Base-by-base conservation (phyloP, 306 rosid genomes). In the Quercus alba region DNA sequence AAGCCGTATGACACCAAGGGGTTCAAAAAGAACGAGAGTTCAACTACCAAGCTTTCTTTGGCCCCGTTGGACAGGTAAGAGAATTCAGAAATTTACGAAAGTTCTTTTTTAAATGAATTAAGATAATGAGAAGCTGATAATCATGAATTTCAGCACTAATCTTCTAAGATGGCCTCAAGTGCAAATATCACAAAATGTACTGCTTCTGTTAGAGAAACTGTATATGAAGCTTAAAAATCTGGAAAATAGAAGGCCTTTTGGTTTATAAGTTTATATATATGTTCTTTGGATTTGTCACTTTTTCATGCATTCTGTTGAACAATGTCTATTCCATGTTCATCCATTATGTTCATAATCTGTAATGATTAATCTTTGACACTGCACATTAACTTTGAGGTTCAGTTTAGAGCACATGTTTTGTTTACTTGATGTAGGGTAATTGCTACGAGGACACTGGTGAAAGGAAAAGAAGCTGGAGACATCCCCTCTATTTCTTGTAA, bases 1-100 rank as follows among this genome's bases (percentile, higher is more conserved):
- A 75, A 51, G 62, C 71, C 79, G 55, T 74, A 56, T 38, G 81
- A 84, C 79, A 79, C 49, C 23, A 35, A 79, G 76, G 85, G 74
- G 31, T 28, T 55, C 58, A 80, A 73, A 71, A 89, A 77, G 77
- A 84, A 78, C 73, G 83, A 84, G 67, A 84, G 74, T 19, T 80
- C 83, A 68, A 78, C 75, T 70, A 54, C 74, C 63, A 83, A 79
- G 75, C 70, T 55, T 87, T 86, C 89, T 78, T 55, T 76, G 51
- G 82, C 23, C 79, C 75, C 75, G 38, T 15, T 70, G 44, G 80
- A 74, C 86, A 81, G 98, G 99, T 95, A 35, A 61, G 83, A 75
- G 75, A 83, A 44, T 85, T 84, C 41, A 23, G 20, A 26, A 67
- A 41, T 67, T 28, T 57, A 79, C 41, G 3, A 13, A 3, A 13